phyloP scores from a whole-genome alignment of 148 eudicot genomes.

The Silene conica region DNA sequence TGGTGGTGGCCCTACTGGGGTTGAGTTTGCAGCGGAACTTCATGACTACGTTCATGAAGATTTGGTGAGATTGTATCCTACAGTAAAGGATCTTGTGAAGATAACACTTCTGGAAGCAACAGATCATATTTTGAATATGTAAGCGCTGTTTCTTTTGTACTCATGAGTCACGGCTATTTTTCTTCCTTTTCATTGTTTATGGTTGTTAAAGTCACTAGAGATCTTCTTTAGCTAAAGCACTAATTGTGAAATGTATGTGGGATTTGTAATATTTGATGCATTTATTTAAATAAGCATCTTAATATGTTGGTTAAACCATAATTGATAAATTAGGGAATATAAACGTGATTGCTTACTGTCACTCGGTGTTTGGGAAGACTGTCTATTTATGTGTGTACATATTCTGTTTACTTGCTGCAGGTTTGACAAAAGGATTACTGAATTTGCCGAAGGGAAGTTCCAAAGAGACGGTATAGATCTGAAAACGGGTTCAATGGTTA shows the following conservation, averaged over 20 bases:
- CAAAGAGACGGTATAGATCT: constrained; percentile 62
- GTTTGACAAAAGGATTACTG: constrained; percentile 76
- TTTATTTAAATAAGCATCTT: not conserved
- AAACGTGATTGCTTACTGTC: not conserved
- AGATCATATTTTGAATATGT: constrained; percentile 67
- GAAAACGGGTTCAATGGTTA: constrained; percentile 65
- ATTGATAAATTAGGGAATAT: not conserved
- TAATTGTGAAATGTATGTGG: not conserved
- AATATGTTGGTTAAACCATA: not conserved
- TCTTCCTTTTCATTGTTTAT: not conserved
- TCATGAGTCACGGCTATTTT: not conserved
- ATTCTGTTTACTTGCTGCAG: constrained; percentile 31
- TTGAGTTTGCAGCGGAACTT: constrained; percentile 71
- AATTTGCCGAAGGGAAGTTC: constrained; percentile 67
- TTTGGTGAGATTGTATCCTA: constrained; percentile 48
- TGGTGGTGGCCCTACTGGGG: constrained; percentile 76
- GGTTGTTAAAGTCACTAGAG: not conserved
- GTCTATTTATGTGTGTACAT: not conserved
- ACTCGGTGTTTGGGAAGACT: not conserved
- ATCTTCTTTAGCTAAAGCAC: not conserved
- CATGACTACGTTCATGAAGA: constrained; percentile 65
- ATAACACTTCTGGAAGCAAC: constrained; percentile 72
- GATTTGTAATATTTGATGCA: not conserved
- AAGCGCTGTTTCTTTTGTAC: constrained; percentile 13
- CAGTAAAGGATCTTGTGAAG: constrained; percentile 43